Evolutionary conservation across 345 rosid genomes (phyloP).

Genomic region (Citrus inodora): DNA sequence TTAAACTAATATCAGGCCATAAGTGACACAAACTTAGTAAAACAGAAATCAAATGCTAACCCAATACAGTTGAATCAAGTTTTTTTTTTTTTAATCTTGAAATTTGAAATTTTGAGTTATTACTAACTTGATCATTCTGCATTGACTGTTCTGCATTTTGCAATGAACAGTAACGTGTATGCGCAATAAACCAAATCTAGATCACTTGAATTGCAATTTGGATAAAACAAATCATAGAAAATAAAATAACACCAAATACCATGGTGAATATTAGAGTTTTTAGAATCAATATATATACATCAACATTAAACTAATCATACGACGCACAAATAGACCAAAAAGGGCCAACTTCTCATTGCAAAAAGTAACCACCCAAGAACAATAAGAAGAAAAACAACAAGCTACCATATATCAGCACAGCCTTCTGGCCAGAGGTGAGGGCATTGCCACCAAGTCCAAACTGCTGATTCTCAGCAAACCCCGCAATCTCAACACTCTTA

Average conservation of each 20-base stretch:
- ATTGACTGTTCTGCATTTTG: neutral
- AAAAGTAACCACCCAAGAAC: slow-evolving; percentile 78
- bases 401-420: slow-evolving; percentile 76
- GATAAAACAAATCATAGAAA: neutral
- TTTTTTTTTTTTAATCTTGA: too few relatives aligned
- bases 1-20: neutral
- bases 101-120: neutral
- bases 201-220: too few relatives aligned
- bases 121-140: neutral
- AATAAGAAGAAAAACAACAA: slow-evolving; percentile 61
- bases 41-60: neutral
- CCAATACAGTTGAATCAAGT: neutral
- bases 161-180: neutral
- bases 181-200: neutral
- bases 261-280: neutral
- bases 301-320: neutral
- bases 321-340: neutral
- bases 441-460: slow-evolving; percentile 85
- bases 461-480: slow-evolving; percentile 95
- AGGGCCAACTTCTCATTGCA: slow-evolving; percentile 32
- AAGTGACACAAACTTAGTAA: neutral
- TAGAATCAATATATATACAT: neutral
- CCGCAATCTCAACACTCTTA: slow-evolving; percentile 95
- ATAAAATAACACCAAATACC: neutral
- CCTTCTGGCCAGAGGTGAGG: slow-evolving; percentile 87